These are phyloP conservation scores for Agrostemma githago DNA, from an alignment of 148 eudicot species.

Conservation along the genomic window DNA sequence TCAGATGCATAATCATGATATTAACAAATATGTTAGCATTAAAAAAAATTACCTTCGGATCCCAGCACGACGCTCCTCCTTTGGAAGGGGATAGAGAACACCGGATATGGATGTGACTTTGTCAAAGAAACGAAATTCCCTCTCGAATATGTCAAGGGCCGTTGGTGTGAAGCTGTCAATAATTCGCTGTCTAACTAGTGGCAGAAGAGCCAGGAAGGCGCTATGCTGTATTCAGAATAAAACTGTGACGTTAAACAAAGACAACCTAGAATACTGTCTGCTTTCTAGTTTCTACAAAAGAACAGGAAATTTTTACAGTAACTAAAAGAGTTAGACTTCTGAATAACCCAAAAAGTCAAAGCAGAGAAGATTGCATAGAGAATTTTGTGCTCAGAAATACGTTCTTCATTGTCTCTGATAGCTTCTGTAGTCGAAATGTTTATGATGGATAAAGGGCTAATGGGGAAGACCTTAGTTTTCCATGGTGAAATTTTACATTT, in stretches of 20 bases:
- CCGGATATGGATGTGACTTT: conserved; percentile 95
- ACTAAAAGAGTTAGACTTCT: neutral
- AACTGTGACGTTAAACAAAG: conserved; percentile 4
- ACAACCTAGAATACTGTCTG: neutral
- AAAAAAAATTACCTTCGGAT: conserved; percentile 67
- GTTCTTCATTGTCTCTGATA: neutral
- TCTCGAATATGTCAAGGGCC: conserved; percentile 63
- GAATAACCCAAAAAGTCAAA: neutral
- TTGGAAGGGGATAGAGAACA: conserved; percentile 75
- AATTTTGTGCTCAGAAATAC: neutral
- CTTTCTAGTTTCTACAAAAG: neutral
- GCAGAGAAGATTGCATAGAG: neutral
- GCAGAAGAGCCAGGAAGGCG: conserved; percentile 63
- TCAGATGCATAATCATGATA: conserved; percentile 4
- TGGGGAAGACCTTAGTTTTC: neutral
- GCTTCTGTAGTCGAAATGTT: neutral
- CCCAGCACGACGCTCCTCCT: conserved; percentile 96
- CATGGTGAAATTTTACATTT: neutral
- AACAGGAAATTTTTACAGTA: neutral
- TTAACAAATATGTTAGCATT: conserved; percentile 3
- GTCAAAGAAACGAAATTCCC: conserved; percentile 98
- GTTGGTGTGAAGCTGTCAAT: conserved; percentile 74
- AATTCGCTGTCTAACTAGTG: conserved; percentile 65
- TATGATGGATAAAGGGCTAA: neutral
- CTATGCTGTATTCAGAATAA: conserved; percentile 45